These are phyloP conservation scores for Tarenaya hassleriana DNA, from an alignment of 345 rosid genomes.

Conservation along the genomic window DNA sequence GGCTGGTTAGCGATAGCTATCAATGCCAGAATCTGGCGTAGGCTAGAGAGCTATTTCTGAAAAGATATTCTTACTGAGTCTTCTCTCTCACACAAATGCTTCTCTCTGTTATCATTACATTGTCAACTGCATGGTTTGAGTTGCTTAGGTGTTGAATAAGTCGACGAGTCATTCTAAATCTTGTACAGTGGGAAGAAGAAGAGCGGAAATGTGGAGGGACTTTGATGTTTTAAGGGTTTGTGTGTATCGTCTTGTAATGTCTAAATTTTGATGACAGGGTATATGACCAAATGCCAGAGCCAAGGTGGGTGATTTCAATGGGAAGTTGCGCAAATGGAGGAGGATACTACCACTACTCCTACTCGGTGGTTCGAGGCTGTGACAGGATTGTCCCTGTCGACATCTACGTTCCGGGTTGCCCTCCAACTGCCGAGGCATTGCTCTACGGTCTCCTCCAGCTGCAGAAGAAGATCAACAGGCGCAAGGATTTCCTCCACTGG, in stretches of 20 bases:
- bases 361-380: conserved; percentile 94
- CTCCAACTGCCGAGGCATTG: conserved; percentile 95
- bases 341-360: conserved; percentile 96
- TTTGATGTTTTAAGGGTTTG: not conserved
- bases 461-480: conserved; percentile 96
- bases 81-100: too few relatives aligned
- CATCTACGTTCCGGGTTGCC: conserved; percentile 96
- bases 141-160: not conserved
- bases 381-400: conserved; percentile 97
- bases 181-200: not conserved
- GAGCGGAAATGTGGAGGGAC: not conserved
- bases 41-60: not conserved
- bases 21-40: not conserved
- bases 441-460: conserved; percentile 91
- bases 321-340: conserved; percentile 99
- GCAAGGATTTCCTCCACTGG: conserved; percentile 92
- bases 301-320: conserved; percentile 98
- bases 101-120: too few relatives aligned
- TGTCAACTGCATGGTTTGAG: too few relatives aligned
- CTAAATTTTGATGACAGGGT: conserved; percentile 58
- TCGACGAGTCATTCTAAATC: conserved; percentile 1
- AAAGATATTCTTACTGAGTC: not conserved
- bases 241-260: conserved; percentile 3
- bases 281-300: conserved; percentile 98
- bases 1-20: not conserved